Percentiles rank a stretch among this genome's conserved stretches.
Evolutionary conservation across 2,329 filamentous ascomycete species (phyloP).

Genomic region (Ustilaginoidea virens): DNA sequence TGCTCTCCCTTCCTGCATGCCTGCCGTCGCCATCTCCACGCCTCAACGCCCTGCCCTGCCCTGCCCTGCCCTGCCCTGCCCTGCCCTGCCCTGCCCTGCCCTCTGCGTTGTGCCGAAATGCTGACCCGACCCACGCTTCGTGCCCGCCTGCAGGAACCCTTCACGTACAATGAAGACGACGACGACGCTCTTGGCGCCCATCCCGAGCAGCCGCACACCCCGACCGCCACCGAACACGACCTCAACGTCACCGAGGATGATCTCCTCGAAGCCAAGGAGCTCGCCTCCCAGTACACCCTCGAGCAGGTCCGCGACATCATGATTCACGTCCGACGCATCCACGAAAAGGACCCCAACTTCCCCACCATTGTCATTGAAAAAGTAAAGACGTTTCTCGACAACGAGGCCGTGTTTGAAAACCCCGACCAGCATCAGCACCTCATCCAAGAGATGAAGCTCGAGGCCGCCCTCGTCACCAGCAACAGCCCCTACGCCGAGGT

Average conservation of each 20-base stretch:
- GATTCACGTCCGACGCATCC: conserved; percentile 22
- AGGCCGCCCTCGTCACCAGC: conserved; percentile 36
- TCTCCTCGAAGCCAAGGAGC: conserved; percentile 27
- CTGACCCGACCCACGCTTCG: conserved; percentile 1
- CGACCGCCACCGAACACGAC: conserved; percentile 17
- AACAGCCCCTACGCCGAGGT: conserved; percentile 43
- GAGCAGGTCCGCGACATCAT: conserved; percentile 28
- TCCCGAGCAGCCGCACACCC: conserved; percentile 12
- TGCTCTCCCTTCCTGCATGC: too few relatives aligned
- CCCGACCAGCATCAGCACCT: conserved; percentile 31
- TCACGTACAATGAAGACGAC: conserved; percentile 24
- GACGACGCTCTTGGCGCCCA: conserved; percentile 16
- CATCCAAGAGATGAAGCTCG: conserved; percentile 38
- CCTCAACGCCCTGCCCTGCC: conserved; percentile 4
- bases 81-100: neutral
- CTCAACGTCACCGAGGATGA: conserved; percentile 31
- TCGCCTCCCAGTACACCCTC: conserved; percentile 25
- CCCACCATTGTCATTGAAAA: conserved; percentile 22
- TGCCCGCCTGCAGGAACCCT: conserved; percentile 14
- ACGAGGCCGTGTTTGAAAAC: conserved; percentile 26
- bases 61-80: neutral
- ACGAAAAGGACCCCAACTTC: conserved; percentile 28
- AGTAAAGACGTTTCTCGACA: conserved; percentile 25
- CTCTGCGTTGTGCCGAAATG: too few relatives aligned
- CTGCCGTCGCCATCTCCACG: too few relatives aligned